phyloP scores from a whole-genome alignment of 164 flowering plant species.

The Chimonanthus salicifolius region DNA sequence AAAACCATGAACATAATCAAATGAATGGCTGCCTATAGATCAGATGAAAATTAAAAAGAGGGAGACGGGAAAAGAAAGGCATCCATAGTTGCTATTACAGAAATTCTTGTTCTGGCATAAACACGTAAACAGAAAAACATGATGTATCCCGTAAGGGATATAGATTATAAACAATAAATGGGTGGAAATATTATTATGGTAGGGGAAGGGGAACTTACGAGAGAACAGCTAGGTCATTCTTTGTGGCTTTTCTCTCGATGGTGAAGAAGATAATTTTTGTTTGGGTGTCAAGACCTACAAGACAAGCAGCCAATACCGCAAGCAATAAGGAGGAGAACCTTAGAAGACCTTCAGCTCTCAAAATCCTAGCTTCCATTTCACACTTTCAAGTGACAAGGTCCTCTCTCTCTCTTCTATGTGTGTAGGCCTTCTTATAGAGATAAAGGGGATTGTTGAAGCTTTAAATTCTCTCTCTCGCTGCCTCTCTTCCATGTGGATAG shows the following conservation, averaged over 20 bases:
- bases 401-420: not conserved
- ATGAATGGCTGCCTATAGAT: too few species aligned
- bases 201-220: slow-evolving; percentile 22
- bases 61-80: too few species aligned
- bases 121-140: too few species aligned
- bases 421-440: not conserved
- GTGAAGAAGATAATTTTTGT: slow-evolving; percentile 29
- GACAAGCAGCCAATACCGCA: slow-evolving; percentile 32
- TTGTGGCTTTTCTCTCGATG: slow-evolving; percentile 33
- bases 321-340: slow-evolving; percentile 27
- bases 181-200: not conserved
- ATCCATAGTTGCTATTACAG: too few species aligned
- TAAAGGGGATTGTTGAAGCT: not conserved
- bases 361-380: slow-evolving; percentile 6
- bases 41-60: too few species aligned
- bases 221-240: slow-evolving; percentile 41
- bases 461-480: not conserved
- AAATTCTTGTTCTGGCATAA: too few species aligned
- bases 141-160: too few species aligned
- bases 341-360: slow-evolving; percentile 20
- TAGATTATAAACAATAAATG: not conserved
- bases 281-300: slow-evolving; percentile 41
- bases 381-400: not conserved
- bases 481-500: not conserved
- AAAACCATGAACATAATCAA: not conserved